Evolutionary conservation across 2,329 filamentous ascomycete species (phyloP).

Genomic region (Fusarium beomiforme): DNA sequence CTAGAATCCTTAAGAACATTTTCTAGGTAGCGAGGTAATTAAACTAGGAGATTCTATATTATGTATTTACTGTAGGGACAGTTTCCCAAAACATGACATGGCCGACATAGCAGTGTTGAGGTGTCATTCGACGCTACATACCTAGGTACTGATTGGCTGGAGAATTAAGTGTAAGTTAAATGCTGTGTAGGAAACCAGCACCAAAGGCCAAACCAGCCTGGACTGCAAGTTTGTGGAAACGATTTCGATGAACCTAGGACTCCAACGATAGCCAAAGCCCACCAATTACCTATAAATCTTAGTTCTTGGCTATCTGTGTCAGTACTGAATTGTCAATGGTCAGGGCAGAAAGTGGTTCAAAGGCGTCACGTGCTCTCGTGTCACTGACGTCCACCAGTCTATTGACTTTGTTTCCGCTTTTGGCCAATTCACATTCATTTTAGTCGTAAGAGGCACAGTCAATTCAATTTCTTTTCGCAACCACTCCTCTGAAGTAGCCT

Average conservation of each 20-base stretch:
- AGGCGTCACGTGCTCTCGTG: slow-evolving; percentile 21
- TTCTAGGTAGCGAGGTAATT: background rate
- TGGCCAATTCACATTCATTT: slow-evolving; percentile 24
- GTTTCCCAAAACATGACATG: background rate
- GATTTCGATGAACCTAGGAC: background rate
- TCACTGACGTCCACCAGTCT: slow-evolving; percentile 16
- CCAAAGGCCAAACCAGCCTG: background rate
- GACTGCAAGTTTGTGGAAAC: background rate
- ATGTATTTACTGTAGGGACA: no score
- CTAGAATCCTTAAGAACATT: background rate
- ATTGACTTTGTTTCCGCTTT: slow-evolving; percentile 20
- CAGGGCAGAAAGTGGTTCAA: background rate
- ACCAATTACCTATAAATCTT: background rate
- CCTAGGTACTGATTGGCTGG: background rate
- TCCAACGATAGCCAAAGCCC: background rate
- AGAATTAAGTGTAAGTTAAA: background rate
- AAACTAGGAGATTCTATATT: background rate
- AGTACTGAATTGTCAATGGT: background rate
- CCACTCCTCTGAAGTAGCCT: background rate
- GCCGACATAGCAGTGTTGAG: background rate
- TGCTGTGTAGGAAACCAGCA: no score
- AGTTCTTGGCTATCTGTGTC: background rate
- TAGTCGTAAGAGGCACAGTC: slow-evolving; percentile 16
- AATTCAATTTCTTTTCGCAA: background rate
- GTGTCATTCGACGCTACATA: background rate